These are phyloP conservation scores for Fragaria iinumae DNA, from an alignment of 306 rosid genomes.

Conservation along the genomic window DNA sequence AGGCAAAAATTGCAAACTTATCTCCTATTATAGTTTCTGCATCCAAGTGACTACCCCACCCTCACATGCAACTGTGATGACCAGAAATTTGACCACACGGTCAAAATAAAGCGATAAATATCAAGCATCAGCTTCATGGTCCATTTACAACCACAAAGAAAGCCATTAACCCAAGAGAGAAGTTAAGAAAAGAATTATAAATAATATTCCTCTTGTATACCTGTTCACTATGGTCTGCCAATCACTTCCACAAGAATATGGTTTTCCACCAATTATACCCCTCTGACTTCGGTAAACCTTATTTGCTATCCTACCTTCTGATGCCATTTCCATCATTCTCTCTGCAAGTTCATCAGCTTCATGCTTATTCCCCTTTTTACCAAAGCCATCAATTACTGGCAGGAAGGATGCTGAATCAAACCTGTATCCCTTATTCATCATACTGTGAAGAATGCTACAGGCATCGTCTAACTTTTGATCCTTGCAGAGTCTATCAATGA, in stretches of 20 bases:
- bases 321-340: slow-evolving; percentile 74
- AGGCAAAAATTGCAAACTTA: not conserved
- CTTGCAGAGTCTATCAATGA: slow-evolving; percentile 67
- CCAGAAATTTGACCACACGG: not conserved
- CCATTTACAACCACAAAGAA: not conserved
- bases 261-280: slow-evolving; percentile 34
- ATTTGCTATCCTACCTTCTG: slow-evolving; percentile 44
- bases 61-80: not conserved
- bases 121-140: not conserved
- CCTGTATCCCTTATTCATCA: slow-evolving; percentile 59
- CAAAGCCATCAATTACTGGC: slow-evolving; percentile 78
- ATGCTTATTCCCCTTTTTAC: slow-evolving; percentile 66
- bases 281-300: slow-evolving; percentile 36
- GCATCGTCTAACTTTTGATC: slow-evolving; percentile 78
- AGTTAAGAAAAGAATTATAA: slow-evolving; percentile 16
- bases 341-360: slow-evolving; percentile 74
- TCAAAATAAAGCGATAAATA: not conserved
- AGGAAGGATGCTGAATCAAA: slow-evolving; percentile 77
- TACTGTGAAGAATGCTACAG: slow-evolving; percentile 46
- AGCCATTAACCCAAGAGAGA: not conserved
- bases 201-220: slow-evolving; percentile 37
- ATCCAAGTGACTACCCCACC: not conserved
- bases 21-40: not conserved
- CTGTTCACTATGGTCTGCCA: slow-evolving; percentile 83
- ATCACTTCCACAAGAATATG: slow-evolving; percentile 40